These are phyloP conservation scores for Mucor lusitanicus DNA, from an alignment of 371 early-diverging fungal species.

Conservation along the genomic window DNA sequence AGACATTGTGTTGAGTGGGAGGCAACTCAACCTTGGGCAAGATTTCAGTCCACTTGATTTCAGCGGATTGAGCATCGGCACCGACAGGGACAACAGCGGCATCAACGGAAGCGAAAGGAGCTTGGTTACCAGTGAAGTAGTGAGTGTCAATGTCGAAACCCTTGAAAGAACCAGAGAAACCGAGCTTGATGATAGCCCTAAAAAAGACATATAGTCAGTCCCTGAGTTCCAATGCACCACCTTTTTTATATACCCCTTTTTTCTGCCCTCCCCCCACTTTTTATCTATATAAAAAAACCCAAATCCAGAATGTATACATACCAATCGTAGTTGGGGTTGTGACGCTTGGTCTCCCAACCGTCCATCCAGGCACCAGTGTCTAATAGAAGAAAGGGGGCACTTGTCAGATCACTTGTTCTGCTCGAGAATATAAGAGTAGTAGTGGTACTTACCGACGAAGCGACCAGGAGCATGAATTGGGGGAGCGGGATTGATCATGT, in stretches of 20 bases:
- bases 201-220: not conserved
- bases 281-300: not conserved
- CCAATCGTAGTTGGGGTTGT: conserved; percentile 83
- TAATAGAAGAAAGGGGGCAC: not conserved
- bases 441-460: conserved; percentile 51
- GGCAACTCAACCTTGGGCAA: conserved; percentile 68
- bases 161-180: conserved; percentile 77
- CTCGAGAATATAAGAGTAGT: no score
- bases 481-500: conserved; percentile 73
- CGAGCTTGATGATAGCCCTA: conserved; percentile 80
- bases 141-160: conserved; percentile 90
- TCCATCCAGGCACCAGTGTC: conserved; percentile 81
- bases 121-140: conserved; percentile 88
- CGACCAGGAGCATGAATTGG: conserved; percentile 68
- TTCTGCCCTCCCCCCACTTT: not conserved
- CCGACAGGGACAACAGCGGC: conserved; percentile 58
- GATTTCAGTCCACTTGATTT: conserved; percentile 74
- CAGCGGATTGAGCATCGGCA: conserved; percentile 39
- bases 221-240: not conserved
- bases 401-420: not conserved
- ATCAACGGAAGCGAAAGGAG: conserved; percentile 76
- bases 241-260: not conserved
- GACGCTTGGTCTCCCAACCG: conserved; percentile 93
- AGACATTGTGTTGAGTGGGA: conserved; percentile 70
- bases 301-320: conserved; percentile 11